These are phyloP conservation scores for Macrotyloma uniflorum DNA, from an alignment of 306 rosid species.

Conservation along the genomic window DNA sequence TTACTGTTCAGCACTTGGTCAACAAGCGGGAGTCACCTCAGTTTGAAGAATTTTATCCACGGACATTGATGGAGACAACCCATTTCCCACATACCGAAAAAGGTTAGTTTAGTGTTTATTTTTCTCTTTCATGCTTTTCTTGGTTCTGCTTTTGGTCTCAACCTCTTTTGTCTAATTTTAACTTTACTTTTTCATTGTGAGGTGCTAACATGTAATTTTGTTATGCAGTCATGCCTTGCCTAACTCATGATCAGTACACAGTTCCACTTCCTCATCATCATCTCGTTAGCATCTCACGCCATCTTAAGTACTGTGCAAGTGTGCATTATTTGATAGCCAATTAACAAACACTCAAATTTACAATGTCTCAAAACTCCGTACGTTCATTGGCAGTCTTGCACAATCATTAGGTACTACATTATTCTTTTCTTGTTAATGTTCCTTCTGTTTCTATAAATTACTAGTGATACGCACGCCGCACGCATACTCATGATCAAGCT, in stretches of 20 bases:
- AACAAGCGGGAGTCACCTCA: conserved; percentile 61
- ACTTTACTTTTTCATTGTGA: conserved; percentile 54
- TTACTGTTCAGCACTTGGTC: conserved; percentile 58
- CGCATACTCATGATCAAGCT: conserved; percentile 50
- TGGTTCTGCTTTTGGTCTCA: conserved; percentile 64
- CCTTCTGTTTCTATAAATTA: conserved; percentile 26
- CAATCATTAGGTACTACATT: conserved; percentile 54
- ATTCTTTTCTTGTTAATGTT: conserved; percentile 29
- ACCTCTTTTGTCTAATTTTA: conserved; percentile 56
- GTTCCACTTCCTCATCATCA: conserved; percentile 52
- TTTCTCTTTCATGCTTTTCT: conserved; percentile 47
- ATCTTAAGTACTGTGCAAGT: conserved; percentile 38
- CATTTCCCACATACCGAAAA: conserved; percentile 87
- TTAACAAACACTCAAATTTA: conserved; percentile 55
- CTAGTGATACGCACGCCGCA: conserved; percentile 46
- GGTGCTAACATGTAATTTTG: conserved; percentile 60
- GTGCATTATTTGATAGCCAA: conserved; percentile 54
- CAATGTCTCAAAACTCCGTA: conserved; percentile 44
- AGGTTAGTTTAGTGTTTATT: conserved; percentile 54
- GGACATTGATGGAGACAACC: conserved; percentile 64
- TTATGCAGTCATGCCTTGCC: conserved; percentile 43
- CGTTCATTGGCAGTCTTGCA: conserved; percentile 30
- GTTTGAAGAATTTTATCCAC: conserved; percentile 53
- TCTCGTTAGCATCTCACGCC: conserved; percentile 51
- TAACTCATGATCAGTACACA: conserved; percentile 39